phyloP scores from a whole-genome alignment of 441 rosid genomes.

The Brassica balearica region DNA sequence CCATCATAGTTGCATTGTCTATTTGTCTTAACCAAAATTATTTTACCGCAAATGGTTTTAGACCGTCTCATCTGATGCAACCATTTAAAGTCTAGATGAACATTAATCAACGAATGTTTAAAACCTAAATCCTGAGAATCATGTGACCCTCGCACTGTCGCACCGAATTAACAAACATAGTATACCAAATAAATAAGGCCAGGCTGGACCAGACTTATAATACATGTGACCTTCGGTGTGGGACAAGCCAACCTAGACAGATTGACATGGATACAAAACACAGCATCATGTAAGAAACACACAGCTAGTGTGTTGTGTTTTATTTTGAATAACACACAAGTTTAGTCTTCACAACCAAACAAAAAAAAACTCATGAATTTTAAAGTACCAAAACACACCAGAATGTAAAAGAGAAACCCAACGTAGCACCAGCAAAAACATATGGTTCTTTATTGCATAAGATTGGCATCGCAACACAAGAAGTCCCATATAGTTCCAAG shows the following conservation, averaged over 20 bases:
- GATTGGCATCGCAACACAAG: not conserved
- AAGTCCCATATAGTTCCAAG: conserved; percentile 27
- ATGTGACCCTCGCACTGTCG: not conserved
- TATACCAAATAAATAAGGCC: not conserved
- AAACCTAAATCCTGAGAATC: not conserved
- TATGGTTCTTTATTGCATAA: not conserved
- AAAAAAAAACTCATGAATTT: not conserved
- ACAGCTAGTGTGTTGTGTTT: not conserved
- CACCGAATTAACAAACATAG: not conserved
- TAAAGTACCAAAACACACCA: not conserved
- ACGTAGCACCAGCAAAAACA: not conserved
- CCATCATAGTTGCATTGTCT: not conserved
- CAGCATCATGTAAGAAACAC: not conserved
- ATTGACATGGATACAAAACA: conserved; percentile 14
- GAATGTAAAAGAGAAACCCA: not conserved
- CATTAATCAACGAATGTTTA: not conserved
- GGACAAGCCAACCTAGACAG: conserved; percentile 2
- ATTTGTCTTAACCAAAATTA: not conserved
- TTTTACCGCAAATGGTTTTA: not conserved
- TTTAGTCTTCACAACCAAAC: not conserved
- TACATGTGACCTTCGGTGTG: not conserved
- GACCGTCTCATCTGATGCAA: not conserved
- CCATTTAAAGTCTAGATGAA: not conserved
- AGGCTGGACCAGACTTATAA: not conserved
- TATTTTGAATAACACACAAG: not conserved